Base-by-base conservation (phyloP, 805 yeast species). In the Cyberlindnera veronae region DNA sequence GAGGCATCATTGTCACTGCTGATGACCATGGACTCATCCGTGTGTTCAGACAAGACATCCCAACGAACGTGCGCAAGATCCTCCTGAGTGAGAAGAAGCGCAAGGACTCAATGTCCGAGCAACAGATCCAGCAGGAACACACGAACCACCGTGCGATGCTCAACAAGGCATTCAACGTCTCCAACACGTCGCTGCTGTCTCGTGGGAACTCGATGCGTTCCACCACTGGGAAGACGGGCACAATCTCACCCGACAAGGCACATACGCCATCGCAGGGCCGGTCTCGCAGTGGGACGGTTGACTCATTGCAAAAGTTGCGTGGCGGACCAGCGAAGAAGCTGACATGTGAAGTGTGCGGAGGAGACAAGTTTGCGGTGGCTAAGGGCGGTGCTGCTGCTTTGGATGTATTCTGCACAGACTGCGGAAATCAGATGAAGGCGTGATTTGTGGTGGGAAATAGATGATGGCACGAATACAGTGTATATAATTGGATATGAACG, bases 1-100 rank as follows among this genome's bases (percentile, higher is more conserved):
- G 71, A 1, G 51, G 62, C 0, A 80, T 88, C 32, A 75, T 88
- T 13, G 80, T 89, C 3, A 81, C 93, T 1, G 78, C 91, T 0
- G 97, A 89, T 60, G 76, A 75, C 41, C 62, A 67, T 17, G 96
- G 96, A 0, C 50, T 71, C 2, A 84, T 89, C 22, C 63, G 93
- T 32, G 84, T 89, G 0, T 85, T 84, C 58, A 69, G 97, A 54
- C 82, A 86, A 42, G 97, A 89, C 58, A 70, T 82, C 39, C 83
- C 93, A 0, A 68, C 75, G 37, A 51, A 55, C 10, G 61, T 68
- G 12, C 54, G 81, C 41, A 68, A 67, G 36, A 44, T 52, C 3
- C 50, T 69, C 1, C 46, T 66, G n/a, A 43, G 38, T 7, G 51
- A 55, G 23, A 44, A 45, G 24, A 26, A 22, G 18, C 24, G 30